Evolutionary conservation across 2,329 filamentous ascomycete genomes (phyloP).

Genomic region (Massarina eburnea): DNA sequence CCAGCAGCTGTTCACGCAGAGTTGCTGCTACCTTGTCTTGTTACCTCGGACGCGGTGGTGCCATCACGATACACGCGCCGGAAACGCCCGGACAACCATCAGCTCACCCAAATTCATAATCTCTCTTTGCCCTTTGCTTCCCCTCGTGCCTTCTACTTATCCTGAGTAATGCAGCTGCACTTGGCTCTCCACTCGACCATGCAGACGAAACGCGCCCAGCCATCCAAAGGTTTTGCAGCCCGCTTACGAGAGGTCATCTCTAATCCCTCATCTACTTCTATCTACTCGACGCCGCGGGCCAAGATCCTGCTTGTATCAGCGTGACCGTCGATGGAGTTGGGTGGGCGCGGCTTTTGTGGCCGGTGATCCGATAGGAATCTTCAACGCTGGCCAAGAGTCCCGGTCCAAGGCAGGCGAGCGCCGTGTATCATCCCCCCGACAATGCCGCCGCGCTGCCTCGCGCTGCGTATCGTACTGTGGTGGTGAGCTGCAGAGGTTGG

Average conservation of each 20-base stretch:
- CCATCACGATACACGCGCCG: constrained; percentile 20
- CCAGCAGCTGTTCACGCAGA: constrained; percentile 10
- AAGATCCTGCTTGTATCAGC: constrained; percentile 11
- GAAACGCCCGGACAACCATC: constrained; percentile 24
- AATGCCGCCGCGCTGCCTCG: constrained; percentile 27
- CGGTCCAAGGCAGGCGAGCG: constrained; percentile 18
- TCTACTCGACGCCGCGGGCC: constrained; percentile 14
- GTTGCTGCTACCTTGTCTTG: constrained; percentile 2
- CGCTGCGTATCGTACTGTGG: constrained; percentile 4
- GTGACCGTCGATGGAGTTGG: constrained; percentile 11
- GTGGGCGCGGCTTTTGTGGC: constrained; percentile 14
- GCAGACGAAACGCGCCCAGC: constrained; percentile 19
- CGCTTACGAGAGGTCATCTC: constrained; percentile 29
- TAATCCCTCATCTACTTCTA: constrained; percentile 16
- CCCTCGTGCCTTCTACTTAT: background rate
- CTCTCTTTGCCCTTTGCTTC: background rate
- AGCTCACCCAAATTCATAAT: constrained; percentile 13
- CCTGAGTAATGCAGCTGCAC: constrained; percentile 17
- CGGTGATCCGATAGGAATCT: constrained; percentile 30
- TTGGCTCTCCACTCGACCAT: constrained; percentile 11
- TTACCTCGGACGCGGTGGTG: constrained; percentile 29
- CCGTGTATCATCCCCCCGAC: constrained; percentile 30
- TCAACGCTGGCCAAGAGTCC: constrained; percentile 14
- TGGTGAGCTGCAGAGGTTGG: constrained; percentile 19
- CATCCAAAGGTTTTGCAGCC: constrained; percentile 14